Base-by-base conservation (phyloP, 148 eudicot species). In the Tetragonia tetragonoides region DNA sequence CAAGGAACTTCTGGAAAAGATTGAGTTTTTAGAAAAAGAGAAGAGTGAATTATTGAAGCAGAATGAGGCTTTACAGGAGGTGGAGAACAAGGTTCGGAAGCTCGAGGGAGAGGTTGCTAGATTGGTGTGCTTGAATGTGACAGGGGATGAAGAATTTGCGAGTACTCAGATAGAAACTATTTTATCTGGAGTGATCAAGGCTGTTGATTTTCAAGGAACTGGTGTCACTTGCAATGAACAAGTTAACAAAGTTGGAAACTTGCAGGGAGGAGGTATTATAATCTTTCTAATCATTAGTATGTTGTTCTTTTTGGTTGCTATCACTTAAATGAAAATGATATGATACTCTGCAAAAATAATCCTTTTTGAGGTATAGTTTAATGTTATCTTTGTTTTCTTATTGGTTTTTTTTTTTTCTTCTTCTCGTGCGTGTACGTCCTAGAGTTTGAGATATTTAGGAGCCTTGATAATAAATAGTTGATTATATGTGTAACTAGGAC, bases 41-140 rank as follows among this genome's bases (percentile, higher is more conserved):
- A 24, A 9, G 9, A 66, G 41, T 4, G 71, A 63, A 20, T 37
- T 70, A 8, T 17, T 0, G 14, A 21, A 34, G 44, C 24, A 65
- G 72, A 81, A 47, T 18, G 83, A 53, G 77, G 60, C 28, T 53
- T 81, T 71, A 40, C 57, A 41, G 68, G 28, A 1, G 44, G 16
- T 73, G 41, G 71, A 73, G 68, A 72, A 78, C 59, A 68, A 59
- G 24, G 37, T 73, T 57, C 37, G 7, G n/a, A 68, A 68, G 71
- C 75, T 82, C 24, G 84, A 82, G 38, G 60, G 18, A 17, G 69
- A 61, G 67, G 81, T 82, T n/a, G 53, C 62, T 4, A 39, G 37
- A 4, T 28, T 40, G 60, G 16, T 73, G 47, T 60, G 24, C 51
- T 20, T 39, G 24, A 47, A 60, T 28, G 59, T 65, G 46, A 18